Evolutionary conservation across 371 early-diverging fungal species (phyloP).

Genomic region (Mortierella sp.): DNA sequence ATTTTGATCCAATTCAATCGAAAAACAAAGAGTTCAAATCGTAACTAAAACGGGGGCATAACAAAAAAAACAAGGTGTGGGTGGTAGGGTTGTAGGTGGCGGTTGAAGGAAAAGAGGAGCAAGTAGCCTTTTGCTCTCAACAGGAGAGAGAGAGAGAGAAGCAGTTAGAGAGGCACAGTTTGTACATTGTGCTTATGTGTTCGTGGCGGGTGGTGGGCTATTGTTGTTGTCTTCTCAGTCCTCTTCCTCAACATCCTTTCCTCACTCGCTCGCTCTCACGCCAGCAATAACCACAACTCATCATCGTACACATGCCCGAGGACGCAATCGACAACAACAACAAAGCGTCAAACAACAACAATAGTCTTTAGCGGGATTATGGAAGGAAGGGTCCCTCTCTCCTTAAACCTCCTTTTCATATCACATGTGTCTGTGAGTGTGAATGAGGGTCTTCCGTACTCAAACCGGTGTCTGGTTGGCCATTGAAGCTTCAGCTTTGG

Average conservation of each 20-base stretch:
- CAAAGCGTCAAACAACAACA: no score
- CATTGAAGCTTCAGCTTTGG: neutral
- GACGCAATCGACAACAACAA: neutral
- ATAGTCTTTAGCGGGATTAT: neutral
- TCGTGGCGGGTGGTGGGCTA: neutral
- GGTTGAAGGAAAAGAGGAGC: neutral
- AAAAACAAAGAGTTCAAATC: neutral
- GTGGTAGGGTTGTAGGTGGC: no score
- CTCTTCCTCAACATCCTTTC: neutral
- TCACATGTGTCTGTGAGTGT: slow-evolving; percentile 10
- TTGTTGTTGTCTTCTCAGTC: neutral
- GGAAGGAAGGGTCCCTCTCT: neutral
- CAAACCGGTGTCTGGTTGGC: neutral
- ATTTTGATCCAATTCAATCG: slow-evolving; percentile 5
- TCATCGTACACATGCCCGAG: no score
- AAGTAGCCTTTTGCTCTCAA: slow-evolving; percentile 2
- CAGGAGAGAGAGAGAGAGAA: no score
- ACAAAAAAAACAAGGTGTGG: neutral
- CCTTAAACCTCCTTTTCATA: neutral
- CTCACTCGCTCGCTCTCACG: slow-evolving; percentile 8
- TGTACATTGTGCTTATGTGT: neutral
- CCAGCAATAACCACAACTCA: neutral
- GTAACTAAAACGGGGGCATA: neutral
- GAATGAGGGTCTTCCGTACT: neutral
- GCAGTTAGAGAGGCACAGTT: neutral